These are phyloP conservation scores for Lagenaria siceraria DNA, from an alignment of 306 rosid genomes.

Conservation along the genomic window DNA sequence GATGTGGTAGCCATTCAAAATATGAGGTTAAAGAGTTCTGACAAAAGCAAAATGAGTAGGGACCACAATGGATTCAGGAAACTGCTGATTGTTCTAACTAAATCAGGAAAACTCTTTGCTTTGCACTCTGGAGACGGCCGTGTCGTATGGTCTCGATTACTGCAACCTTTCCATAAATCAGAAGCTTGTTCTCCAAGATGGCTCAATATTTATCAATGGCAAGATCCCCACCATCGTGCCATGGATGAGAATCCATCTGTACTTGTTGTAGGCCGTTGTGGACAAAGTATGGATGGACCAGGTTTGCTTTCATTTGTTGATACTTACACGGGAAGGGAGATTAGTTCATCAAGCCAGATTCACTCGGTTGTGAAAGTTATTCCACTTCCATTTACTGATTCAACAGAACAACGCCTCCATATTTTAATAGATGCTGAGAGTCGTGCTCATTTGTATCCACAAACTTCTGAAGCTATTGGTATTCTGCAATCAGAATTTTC, in stretches of 20 bases:
- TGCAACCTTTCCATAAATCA: constrained; percentile 49
- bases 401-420: constrained; percentile 85
- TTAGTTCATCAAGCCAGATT: constrained; percentile 32
- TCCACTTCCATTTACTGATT: constrained; percentile 78
- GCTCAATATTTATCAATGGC: constrained; percentile 91
- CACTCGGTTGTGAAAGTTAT: constrained; percentile 64
- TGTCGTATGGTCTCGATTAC: constrained; percentile 73
- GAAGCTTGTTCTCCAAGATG: constrained; percentile 60
- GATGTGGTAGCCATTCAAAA: constrained; percentile 82
- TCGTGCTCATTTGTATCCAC: constrained; percentile 67
- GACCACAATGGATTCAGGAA: constrained; percentile 98
- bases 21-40: constrained; percentile 70
- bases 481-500: constrained; percentile 57
- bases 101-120: constrained; percentile 85
- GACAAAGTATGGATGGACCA: constrained; percentile 42
- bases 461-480: constrained; percentile 63
- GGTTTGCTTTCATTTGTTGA: constrained; percentile 78
- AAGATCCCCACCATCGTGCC: constrained; percentile 91
- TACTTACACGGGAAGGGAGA: constrained; percentile 65
- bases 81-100: constrained; percentile 75
- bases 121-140: constrained; percentile 97
- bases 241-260: constrained; percentile 87
- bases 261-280: constrained; percentile 72
- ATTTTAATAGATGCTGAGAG: constrained; percentile 51
- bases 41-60: constrained; percentile 93